A percentile compares a stretch with the other conserved stretches of the same genome.
Evolutionary conservation across 371 early-diverging fungal species (phyloP).

Genomic region (Mucor ambiguus): DNA sequence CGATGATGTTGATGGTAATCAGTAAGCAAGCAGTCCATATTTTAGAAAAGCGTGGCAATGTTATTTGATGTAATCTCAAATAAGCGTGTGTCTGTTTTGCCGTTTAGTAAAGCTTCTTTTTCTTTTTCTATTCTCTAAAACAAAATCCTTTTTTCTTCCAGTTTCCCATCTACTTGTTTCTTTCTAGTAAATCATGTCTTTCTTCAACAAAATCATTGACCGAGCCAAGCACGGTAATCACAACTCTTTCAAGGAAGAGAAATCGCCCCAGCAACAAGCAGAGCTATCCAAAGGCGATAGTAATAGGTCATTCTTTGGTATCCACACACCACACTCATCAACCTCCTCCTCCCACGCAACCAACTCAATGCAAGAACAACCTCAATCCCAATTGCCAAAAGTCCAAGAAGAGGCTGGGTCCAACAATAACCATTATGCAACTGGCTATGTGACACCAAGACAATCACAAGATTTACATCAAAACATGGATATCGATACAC

Average conservation of each 20-base stretch:
- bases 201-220: constrained; percentile 25
- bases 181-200: constrained; percentile 13
- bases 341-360: constrained; percentile 13
- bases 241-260: neutral
- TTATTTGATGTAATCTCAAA: neutral
- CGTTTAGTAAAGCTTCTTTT: constrained; percentile 5
- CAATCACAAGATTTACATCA: constrained; percentile 24
- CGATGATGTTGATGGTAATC: neutral
- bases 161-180: neutral
- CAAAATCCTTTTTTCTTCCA: neutral
- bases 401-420: constrained; percentile 21
- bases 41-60: neutral
- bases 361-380: constrained; percentile 10
- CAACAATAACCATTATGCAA: constrained; percentile 16
- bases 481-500: constrained; percentile 21
- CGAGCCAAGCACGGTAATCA: constrained; percentile 17
- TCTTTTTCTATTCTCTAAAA: constrained; percentile 1
- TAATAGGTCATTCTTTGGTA: constrained; percentile 6
- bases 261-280: neutral
- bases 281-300: neutral
- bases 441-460: constrained; percentile 30
- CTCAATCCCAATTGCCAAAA: constrained; percentile 13
- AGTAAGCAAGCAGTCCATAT: neutral
- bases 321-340: constrained; percentile 24
- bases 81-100: neutral